These are phyloP conservation scores for Candida methanosorbosa DNA, from an alignment of 805 yeast species.

Conservation along the genomic window DNA sequence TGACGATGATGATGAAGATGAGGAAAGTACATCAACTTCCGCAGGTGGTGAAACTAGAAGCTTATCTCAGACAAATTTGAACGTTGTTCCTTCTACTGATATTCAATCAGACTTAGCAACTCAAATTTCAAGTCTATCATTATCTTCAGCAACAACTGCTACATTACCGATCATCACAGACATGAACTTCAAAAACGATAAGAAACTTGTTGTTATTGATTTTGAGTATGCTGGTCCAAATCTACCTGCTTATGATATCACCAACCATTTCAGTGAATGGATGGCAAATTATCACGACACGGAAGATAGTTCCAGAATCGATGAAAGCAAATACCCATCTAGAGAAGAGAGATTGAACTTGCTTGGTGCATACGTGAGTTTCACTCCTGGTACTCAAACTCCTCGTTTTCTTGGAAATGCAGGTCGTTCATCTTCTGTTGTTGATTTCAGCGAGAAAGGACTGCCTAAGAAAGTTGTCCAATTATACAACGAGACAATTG, in stretches of 20 bases:
- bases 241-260: constrained; percentile 80
- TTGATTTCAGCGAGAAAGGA: constrained; percentile 27
- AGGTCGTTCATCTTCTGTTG: constrained; percentile 20
- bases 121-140: constrained; percentile 10
- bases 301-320: constrained; percentile 42
- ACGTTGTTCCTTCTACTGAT: constrained; percentile 1
- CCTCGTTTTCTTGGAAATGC: constrained; percentile 10
- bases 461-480: constrained; percentile 30
- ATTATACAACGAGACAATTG: constrained; percentile 54
- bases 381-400: constrained; percentile 28
- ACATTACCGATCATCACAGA: constrained; percentile 22
- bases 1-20: constrained; percentile 20
- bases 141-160: constrained; percentile 7
- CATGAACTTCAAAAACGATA: constrained; percentile 32
- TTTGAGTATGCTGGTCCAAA: constrained; percentile 94
- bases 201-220: constrained; percentile 84
- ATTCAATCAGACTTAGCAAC: constrained; percentile 5
- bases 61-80: neutral
- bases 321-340: constrained; percentile 53
- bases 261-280: constrained; percentile 95
- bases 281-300: constrained; percentile 84
- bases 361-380: constrained; percentile 70
- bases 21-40: constrained; percentile 4
- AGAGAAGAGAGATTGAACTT: constrained; percentile 61
- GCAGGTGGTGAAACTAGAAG: constrained; percentile 1